Evolutionary conservation across 2,329 filamentous ascomycete genomes (phyloP).

Genomic region (Plenodomus biglobosus): DNA sequence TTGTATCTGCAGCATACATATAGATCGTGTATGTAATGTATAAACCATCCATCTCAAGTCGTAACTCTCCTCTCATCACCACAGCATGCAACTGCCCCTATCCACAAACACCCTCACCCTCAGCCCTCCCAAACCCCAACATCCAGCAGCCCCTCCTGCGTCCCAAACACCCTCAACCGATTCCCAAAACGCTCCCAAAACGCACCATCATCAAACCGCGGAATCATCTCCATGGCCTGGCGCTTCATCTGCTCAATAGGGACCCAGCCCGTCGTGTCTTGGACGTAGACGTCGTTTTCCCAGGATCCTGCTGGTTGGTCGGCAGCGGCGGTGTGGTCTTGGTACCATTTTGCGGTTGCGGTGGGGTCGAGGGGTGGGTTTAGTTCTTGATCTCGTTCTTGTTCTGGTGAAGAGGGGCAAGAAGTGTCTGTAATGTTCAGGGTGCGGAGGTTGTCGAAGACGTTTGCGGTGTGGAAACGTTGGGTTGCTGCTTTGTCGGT

Average conservation of each 20-base stretch:
- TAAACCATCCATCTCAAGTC: too few relatives aligned
- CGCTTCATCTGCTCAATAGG: conserved; percentile 23
- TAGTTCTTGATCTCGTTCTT: conserved; percentile 10
- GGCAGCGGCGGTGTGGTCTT: too few relatives aligned
- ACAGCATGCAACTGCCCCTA: too few relatives aligned
- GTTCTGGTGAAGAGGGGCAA: conserved; percentile 10
- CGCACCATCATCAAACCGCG: conserved; percentile 51
- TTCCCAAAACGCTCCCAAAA: conserved; percentile 64
- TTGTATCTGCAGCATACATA: too few relatives aligned
- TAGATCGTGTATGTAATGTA: too few relatives aligned
- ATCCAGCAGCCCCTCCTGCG: conserved; percentile 49
- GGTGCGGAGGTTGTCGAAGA: conserved; percentile 27
- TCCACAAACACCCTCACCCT: too few relatives aligned
- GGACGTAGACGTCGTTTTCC: conserved; percentile 21
- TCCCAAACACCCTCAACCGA: conserved; percentile 62
- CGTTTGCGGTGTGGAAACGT: conserved; percentile 30
- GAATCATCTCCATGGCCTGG: conserved; percentile 51
- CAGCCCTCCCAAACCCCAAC: conserved; percentile 23
- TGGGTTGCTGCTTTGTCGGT: conserved; percentile 5
- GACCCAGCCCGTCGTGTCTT: conserved; percentile 23
- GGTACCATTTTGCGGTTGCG: conserved; percentile 2
- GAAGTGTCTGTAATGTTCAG: conserved; percentile 4
- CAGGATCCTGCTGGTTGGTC: conserved; percentile 13
- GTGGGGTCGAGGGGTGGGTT: conserved; percentile 1
- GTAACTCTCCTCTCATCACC: too few relatives aligned